Evolutionary conservation across 2,329 filamentous ascomycete species (phyloP).

Genomic region (Colletotrichum somersetense): DNA sequence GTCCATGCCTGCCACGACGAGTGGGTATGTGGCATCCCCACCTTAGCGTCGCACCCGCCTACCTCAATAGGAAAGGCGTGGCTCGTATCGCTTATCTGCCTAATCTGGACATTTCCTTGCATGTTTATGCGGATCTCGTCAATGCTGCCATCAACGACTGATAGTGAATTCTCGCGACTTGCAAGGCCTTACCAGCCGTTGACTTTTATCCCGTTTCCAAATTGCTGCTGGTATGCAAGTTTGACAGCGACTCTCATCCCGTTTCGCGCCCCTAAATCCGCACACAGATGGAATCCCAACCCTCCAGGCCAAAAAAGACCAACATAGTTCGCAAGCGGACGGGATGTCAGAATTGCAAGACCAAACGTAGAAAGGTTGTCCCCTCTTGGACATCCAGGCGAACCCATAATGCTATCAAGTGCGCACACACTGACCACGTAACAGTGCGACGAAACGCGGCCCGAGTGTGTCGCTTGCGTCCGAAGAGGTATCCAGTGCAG

Average conservation of each 20-base stretch:
- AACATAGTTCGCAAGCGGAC: conserved; percentile 37
- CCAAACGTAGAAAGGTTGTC: conserved; percentile 27
- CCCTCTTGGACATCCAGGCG: too few species aligned
- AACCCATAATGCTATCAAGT: not conserved
- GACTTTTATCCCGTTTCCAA: not conserved
- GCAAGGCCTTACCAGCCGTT: not conserved
- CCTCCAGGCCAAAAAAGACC: conserved; percentile 29
- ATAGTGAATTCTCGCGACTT: too few species aligned
- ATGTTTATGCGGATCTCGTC: too few species aligned
- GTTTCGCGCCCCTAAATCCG: not conserved
- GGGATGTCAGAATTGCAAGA: conserved; percentile 36
- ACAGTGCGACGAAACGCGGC: conserved; percentile 34
- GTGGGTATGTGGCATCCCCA: not conserved
- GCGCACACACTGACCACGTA: not conserved
- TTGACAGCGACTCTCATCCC: too few species aligned
- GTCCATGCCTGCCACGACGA: not conserved
- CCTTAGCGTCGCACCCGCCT: not conserved
- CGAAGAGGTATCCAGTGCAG: conserved; percentile 32
- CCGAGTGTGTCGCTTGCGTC: conserved; percentile 29
- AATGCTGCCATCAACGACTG: not conserved
- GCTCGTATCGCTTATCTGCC: not conserved
- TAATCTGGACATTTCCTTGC: not conserved
- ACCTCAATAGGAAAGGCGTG: not conserved
- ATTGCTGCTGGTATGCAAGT: not conserved
- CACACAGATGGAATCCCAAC: conserved; percentile 15